phyloP scores from a whole-genome alignment of 2,329 filamentous ascomycete genomes.

The Colletotrichum spaethianum region DNA sequence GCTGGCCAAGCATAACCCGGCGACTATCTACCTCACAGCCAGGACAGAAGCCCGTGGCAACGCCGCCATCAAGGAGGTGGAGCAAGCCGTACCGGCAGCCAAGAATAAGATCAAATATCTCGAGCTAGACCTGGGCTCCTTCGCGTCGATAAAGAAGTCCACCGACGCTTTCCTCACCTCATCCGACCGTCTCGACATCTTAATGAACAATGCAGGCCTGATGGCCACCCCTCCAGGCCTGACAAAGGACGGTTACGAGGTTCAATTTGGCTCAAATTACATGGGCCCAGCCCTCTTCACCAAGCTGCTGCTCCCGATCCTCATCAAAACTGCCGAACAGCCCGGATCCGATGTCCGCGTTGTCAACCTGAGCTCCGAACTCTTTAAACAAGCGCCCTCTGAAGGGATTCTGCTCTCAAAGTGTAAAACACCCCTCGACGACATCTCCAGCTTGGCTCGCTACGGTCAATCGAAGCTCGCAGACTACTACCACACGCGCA shows the following conservation, averaged over 20 bases:
- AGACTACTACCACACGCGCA: constrained; percentile 48
- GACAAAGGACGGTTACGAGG: constrained; percentile 63
- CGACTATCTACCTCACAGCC: constrained; percentile 41
- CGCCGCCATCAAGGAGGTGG: constrained; percentile 54
- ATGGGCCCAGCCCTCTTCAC: constrained; percentile 62
- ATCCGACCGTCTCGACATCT: constrained; percentile 56
- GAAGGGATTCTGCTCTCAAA: constrained; percentile 50
- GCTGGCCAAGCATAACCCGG: constrained; percentile 51
- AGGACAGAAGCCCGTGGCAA: constrained; percentile 54
- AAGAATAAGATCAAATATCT: constrained; percentile 49
- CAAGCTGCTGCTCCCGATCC: constrained; percentile 51
- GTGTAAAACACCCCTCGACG: constrained; percentile 45
- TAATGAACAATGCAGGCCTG: constrained; percentile 63
- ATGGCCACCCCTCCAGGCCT: constrained; percentile 53
- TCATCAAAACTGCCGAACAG: constrained; percentile 49
- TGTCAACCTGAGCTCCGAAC: constrained; percentile 47
- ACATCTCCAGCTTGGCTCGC: constrained; percentile 34
- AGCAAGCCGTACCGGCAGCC: constrained; percentile 41
- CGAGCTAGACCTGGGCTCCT: constrained; percentile 59
- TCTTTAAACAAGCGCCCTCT: constrained; percentile 42
- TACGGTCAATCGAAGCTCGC: constrained; percentile 53
- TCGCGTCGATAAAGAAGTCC: constrained; percentile 58
- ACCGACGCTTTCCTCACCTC: constrained; percentile 53
- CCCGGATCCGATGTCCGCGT: constrained; percentile 40
- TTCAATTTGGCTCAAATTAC: constrained; percentile 65